A percentile compares a stretch with the other conserved stretches of the same genome.
phyloP scores from a whole-genome alignment of 176 grass and related monocot species.

The Chloris gayana region DNA sequence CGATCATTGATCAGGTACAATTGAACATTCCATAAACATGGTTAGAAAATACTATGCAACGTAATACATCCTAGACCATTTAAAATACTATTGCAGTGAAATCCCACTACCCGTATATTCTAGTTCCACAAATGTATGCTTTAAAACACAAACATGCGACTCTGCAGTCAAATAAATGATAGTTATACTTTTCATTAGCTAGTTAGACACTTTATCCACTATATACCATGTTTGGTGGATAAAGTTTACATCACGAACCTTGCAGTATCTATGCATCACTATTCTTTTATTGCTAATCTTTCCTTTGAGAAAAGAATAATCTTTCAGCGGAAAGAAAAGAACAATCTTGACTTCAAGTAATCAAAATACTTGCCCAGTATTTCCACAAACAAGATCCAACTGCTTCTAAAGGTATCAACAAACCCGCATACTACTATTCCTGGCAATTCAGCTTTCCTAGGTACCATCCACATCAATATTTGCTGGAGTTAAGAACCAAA shows the following conservation, averaged over 20 bases:
- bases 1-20: slow-evolving; percentile 13
- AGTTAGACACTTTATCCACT: neutral
- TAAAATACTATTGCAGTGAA: neutral
- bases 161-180: neutral
- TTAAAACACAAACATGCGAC: neutral
- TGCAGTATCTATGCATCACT: neutral
- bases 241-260: neutral
- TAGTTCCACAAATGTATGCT: neutral
- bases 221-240: neutral
- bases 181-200: neutral
- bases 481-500: slow-evolving; percentile 44
- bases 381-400: slow-evolving; percentile 9
- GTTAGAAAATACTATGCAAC: neutral
- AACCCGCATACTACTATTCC: neutral
- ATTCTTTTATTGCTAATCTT: slow-evolving; percentile 25
- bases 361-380: slow-evolving; percentile 25
- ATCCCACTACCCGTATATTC: neutral
- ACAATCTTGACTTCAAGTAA: slow-evolving; percentile 22
- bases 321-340: slow-evolving; percentile 15
- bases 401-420: neutral
- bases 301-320: slow-evolving; percentile 28
- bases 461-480: slow-evolving; percentile 43
- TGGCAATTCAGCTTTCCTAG: slow-evolving; percentile 22
- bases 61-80: neutral
- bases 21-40: slow-evolving; percentile 15